Evolutionary conservation across 805 yeast species (phyloP).

Genomic region (Kuraishia hungarica): DNA sequence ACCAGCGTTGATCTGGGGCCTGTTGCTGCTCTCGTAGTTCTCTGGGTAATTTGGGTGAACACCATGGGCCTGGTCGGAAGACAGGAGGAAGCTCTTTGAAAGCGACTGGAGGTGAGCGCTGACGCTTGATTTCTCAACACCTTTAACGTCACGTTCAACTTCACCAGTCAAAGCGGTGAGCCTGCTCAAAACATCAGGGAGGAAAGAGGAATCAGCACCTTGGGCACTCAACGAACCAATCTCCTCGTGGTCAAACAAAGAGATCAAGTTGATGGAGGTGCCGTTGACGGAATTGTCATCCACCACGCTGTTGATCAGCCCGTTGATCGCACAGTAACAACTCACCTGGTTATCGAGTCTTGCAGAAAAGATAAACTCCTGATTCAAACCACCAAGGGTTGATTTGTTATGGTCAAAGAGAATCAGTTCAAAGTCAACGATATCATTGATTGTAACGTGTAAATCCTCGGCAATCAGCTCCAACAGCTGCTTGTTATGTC

Average conservation of each 20-base stretch:
- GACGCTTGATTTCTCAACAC: conserved; percentile 8
- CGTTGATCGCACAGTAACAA: conserved; percentile 72
- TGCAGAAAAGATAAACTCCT: conserved; percentile 88
- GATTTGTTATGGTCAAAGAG: conserved; percentile 82
- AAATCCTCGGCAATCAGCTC: conserved; percentile 62
- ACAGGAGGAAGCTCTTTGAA: conserved; percentile 77
- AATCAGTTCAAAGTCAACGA: conserved; percentile 86
- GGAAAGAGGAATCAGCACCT: conserved; percentile 91
- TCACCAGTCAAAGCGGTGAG: conserved; percentile 41
- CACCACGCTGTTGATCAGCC: conserved; percentile 43
- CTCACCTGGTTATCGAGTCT: conserved; percentile 87
- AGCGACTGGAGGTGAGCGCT: conserved; percentile 44
- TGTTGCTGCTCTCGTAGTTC: conserved; percentile 69
- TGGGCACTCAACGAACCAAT: conserved; percentile 91
- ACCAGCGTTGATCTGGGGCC: conserved; percentile 78
- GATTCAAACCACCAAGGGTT: conserved; percentile 77
- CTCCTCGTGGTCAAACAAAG: conserved; percentile 94
- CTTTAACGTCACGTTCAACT: conserved; percentile 19
- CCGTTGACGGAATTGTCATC: conserved; percentile 29
- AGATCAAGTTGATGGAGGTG: conserved; percentile 57
- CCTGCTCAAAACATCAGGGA: conserved; percentile 71
- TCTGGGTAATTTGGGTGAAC: conserved; percentile 86
- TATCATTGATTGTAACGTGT: conserved; percentile 38
- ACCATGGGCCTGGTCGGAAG: conserved; percentile 97
- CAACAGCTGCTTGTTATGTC: conserved; percentile 72